Evolutionary conservation across 306 rosid genomes (phyloP), one percentile per base, ranked within the genome.

Genomic region (Lablab purpureus): DNA sequence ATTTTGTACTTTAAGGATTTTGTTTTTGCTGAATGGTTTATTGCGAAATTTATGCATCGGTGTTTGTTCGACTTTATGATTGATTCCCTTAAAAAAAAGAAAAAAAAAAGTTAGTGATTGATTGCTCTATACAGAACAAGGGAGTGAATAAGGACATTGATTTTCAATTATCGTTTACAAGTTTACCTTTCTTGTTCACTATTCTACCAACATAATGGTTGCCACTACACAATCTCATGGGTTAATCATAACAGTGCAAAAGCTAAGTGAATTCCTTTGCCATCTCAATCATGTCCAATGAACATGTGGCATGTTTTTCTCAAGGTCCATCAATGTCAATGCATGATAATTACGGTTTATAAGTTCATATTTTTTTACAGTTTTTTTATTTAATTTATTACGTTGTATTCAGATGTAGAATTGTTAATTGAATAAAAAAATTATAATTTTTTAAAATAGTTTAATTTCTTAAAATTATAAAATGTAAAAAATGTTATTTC

Each of bases 261-360:
- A 21, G 34, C 10, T 41, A 5, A 22, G 36, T 21, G 73, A 67
- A 15, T 58, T 59, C 19, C 3, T 59, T 17, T 17, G 1, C 8
- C 0, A 9, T 47, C 18, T 8, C 18, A 40, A 56, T 67, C 10
- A 50, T 50, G 6, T 21, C 1, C 34, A 28, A 2, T 28, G 32
- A 0, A 28, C 32, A 28, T 28, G 32, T 2, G n/a, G 45, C 74
- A 71, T 71, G 78, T 19, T 60, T n/a, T 50, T 19, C 34, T 62
- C 8, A 60, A 45, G 82, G 78, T 60, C 81, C 81, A 76, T 77
- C 56, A 60, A 6, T 22, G 37, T 56, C 40, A 51, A 66, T 70
- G 69, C 40, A 59, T 10, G 15, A 37, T 49, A 47, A 68, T 78
- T 56, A 68, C 46, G 30, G n/a, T n/a, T n/a, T n/a, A n/a, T n/a